A percentile compares a stretch with the other conserved stretches of the same genome.
These are phyloP conservation scores for Erysiphe pulchra DNA, from an alignment of 2,329 filamentous ascomycete genomes.

Conservation along the genomic window DNA sequence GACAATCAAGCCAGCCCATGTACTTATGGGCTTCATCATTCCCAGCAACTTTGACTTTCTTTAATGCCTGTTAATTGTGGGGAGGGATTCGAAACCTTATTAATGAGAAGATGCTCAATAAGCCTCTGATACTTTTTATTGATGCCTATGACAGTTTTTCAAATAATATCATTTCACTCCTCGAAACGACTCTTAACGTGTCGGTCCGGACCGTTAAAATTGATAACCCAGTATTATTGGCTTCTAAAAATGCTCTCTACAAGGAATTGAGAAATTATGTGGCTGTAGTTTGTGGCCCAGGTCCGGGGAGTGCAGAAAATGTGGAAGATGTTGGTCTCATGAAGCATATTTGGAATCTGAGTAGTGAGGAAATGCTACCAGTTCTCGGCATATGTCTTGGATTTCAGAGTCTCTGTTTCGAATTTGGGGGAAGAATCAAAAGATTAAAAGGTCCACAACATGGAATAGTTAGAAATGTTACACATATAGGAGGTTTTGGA, in stretches of 20 bases:
- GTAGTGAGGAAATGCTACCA: constrained; percentile 34
- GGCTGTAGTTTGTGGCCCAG: constrained; percentile 73
- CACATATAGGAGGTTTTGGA: constrained; percentile 17
- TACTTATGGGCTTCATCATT: too few relatives aligned
- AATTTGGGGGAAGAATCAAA: constrained; percentile 28
- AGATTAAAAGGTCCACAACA: constrained; percentile 29
- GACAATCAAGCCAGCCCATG: too few relatives aligned
- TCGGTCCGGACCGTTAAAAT: constrained; percentile 49
- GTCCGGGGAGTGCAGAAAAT: constrained; percentile 55
- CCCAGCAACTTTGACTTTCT: too few relatives aligned
- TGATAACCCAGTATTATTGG: constrained; percentile 26
- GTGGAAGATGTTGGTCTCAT: constrained; percentile 64
- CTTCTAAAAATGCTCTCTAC: constrained; percentile 20
- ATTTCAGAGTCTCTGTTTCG: constrained; percentile 38
- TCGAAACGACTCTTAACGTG: constrained; percentile 42
- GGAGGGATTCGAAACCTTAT: background rate
- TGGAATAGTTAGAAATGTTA: constrained; percentile 32
- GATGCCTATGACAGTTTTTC: constrained; percentile 95
- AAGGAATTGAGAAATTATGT: constrained; percentile 36
- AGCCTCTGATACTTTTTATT: constrained; percentile 46
- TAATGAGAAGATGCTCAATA: constrained; percentile 1
- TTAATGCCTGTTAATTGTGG: too few relatives aligned
- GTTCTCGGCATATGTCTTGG: constrained; percentile 56
- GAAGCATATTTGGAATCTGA: constrained; percentile 43
- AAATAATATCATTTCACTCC: constrained; percentile 71